phyloP scores from a whole-genome alignment of 2,329 filamentous ascomycete species.

The Beauveria bassiana region DNA sequence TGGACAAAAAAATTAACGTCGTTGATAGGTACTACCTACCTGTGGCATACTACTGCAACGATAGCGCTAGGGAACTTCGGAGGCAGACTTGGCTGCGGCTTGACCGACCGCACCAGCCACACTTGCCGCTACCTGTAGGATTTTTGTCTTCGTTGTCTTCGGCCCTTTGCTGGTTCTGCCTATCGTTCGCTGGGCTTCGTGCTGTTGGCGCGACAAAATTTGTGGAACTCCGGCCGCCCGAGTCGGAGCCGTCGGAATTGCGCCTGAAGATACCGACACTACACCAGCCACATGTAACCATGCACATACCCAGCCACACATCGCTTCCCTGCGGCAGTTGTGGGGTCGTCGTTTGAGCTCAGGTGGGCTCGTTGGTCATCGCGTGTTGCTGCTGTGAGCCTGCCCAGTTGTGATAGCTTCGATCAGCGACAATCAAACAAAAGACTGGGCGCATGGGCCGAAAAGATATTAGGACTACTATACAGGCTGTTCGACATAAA shows the following conservation, averaged over 20 bases:
- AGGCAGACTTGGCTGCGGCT: slow-evolving; percentile 7
- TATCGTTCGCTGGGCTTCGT: slow-evolving; percentile 11
- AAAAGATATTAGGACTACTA: no score
- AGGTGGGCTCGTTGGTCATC: slow-evolving; percentile 8
- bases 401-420: neutral
- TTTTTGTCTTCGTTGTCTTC: neutral
- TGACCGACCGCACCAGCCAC: slow-evolving; percentile 10
- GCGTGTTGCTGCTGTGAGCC: neutral
- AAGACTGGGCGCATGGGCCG: neutral
- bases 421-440: neutral
- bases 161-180: slow-evolving; percentile 4
- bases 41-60: neutral
- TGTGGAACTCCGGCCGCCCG: slow-evolving; percentile 16
- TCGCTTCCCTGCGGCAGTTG: neutral
- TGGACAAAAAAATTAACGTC: slow-evolving; percentile 15
- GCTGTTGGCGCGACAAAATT: slow-evolving; percentile 11
- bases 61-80: neutral
- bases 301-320: slow-evolving; percentile 7
- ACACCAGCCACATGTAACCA: slow-evolving; percentile 13
- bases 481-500: neutral
- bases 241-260: slow-evolving; percentile 25
- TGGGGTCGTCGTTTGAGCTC: slow-evolving; percentile 4
- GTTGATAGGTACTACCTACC: slow-evolving; percentile 10
- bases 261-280: slow-evolving; percentile 15
- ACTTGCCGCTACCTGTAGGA: neutral